Conservation (phyloP, 2,329 filamentous ascomycete species). For the Fusarium sulawesiense region DNA sequence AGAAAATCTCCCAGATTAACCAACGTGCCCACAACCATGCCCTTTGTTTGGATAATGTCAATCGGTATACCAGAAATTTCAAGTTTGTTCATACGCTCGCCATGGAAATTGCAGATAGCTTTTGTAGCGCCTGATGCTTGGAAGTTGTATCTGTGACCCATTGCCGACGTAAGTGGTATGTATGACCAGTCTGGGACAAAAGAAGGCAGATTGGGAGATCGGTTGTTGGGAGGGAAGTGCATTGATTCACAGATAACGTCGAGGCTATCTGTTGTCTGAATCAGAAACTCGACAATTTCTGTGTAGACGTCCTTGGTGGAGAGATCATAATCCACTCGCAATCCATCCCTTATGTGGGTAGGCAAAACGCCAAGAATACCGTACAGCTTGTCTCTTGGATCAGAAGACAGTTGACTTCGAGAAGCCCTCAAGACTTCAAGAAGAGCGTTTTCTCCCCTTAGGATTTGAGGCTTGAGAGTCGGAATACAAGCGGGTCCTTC, state of each 20-base stretch:
- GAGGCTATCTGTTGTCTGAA: conserved; percentile 12
- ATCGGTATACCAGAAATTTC: conserved; percentile 17
- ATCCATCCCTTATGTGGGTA: neutral
- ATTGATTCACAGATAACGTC: conserved; percentile 29
- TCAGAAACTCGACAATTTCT: conserved; percentile 25
- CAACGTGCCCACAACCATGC: conserved; percentile 18
- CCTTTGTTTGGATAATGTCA: conserved; percentile 6
- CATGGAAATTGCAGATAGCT: neutral
- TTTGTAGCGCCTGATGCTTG: neutral
- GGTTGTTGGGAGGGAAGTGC: conserved; percentile 14
- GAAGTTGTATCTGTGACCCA: conserved; percentile 22
- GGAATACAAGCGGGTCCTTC: conserved; percentile 19
- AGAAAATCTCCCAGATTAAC: conserved; percentile 30
- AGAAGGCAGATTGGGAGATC: conserved; percentile 13
- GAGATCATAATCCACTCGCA: conserved; percentile 18
- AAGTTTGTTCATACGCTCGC: conserved; percentile 26
- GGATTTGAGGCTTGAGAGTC: neutral
- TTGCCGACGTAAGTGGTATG: conserved; percentile 16
- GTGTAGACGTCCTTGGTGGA: conserved; percentile 30
- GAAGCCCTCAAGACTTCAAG: conserved; percentile 16
- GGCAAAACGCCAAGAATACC: conserved; percentile 24
- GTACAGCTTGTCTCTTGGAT: conserved; percentile 24
- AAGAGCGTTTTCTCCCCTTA: neutral
- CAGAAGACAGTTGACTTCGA: conserved; percentile 15
- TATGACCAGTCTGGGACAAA: conserved; percentile 35